Evolutionary conservation across 352 stramenopile species (phyloP).

Genomic region (Phytopythium montanum): DNA sequence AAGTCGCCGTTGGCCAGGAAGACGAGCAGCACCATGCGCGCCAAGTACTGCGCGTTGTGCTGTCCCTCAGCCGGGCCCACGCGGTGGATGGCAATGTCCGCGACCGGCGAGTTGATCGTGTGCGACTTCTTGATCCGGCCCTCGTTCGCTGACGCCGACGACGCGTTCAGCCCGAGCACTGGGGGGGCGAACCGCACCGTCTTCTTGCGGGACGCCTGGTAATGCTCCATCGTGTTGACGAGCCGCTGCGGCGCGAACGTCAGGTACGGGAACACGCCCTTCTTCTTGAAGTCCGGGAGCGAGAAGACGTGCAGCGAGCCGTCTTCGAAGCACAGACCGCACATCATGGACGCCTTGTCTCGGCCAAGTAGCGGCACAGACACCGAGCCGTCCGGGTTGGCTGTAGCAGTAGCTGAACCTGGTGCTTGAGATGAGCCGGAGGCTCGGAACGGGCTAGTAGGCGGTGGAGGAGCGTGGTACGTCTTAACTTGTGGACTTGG

Average conservation of each 20-base stretch:
- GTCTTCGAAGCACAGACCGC: constrained; percentile 76
- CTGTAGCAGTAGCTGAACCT: constrained; percentile 1
- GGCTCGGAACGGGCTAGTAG: not conserved
- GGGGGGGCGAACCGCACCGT: constrained; percentile 53
- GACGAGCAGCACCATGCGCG: constrained; percentile 79
- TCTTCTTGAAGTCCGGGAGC: constrained; percentile 78
- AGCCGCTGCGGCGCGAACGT: constrained; percentile 77
- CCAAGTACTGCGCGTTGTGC: constrained; percentile 68
- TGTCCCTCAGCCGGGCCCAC: constrained; percentile 72
- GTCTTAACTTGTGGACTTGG: constrained; percentile 30
- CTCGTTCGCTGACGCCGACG: constrained; percentile 65
- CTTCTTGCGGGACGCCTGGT: constrained; percentile 51
- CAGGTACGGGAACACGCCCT: constrained; percentile 76
- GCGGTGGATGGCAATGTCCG: constrained; percentile 79
- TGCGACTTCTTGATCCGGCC: constrained; percentile 79
- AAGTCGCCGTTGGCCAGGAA: constrained; percentile 84
- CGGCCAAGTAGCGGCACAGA: constrained; percentile 50
- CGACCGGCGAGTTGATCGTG: constrained; percentile 76
- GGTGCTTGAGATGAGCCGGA: not conserved
- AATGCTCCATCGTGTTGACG: constrained; percentile 72
- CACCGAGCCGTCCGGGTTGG: constrained; percentile 33
- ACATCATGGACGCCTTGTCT: constrained; percentile 74
- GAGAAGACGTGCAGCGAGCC: constrained; percentile 82
- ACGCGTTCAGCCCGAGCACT: constrained; percentile 65
- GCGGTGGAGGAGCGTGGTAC: not conserved